Conservation (phyloP, 306 rosid genomes). For the Trifolium dubium region DNA sequence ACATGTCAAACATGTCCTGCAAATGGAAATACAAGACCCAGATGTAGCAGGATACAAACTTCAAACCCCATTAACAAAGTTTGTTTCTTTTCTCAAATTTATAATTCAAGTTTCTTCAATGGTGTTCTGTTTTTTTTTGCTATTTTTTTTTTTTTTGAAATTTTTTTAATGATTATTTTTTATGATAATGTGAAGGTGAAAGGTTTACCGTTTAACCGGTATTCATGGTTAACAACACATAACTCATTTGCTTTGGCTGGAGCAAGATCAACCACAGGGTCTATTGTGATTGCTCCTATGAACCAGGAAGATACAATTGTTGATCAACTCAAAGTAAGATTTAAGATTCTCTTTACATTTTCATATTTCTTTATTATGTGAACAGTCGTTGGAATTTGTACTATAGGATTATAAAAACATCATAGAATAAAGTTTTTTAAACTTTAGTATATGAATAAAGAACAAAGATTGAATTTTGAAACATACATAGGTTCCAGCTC, state of each 20-base stretch:
- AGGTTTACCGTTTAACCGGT: slow-evolving; percentile 74
- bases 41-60: slow-evolving; percentile 81
- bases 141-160: background rate
- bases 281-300: slow-evolving; percentile 59
- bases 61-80: slow-evolving; percentile 68
- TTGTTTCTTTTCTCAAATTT: slow-evolving; percentile 16
- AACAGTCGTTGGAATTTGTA: slow-evolving; percentile 10
- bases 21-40: slow-evolving; percentile 86
- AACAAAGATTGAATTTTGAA: background rate
- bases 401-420: background rate
- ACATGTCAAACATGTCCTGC: slow-evolving; percentile 73
- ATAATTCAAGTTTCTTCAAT: background rate
- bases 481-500: slow-evolving; percentile 1
- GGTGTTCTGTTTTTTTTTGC: background rate
- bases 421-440: background rate
- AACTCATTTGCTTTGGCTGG: slow-evolving; percentile 78
- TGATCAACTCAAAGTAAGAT: slow-evolving; percentile 73
- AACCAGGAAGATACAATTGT: slow-evolving; percentile 82
- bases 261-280: slow-evolving; percentile 68
- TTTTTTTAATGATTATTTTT: background rate
- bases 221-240: slow-evolving; percentile 97
- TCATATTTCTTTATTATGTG: background rate
- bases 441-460: background rate
- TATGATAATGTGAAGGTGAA: slow-evolving; percentile 57
- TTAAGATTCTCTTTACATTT: slow-evolving; percentile 2